These are phyloP conservation scores for Aspergillus aculeatinus DNA, from an alignment of 2,329 filamentous ascomycete genomes.

Conservation along the genomic window DNA sequence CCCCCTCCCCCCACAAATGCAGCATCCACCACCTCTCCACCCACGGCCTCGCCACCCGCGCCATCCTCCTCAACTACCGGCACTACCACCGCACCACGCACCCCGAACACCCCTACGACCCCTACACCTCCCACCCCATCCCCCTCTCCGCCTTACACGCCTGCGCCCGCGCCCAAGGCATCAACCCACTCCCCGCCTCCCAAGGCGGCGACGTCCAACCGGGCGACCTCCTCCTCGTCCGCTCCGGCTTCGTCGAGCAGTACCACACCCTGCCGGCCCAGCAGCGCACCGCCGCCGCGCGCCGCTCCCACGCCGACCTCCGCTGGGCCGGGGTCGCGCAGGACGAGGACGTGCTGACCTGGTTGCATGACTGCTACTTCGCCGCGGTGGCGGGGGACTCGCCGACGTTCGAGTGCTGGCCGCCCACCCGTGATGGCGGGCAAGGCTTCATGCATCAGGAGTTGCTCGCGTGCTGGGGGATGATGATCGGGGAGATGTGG, in stretches of 20 bases:
- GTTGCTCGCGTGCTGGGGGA: slow-evolving; percentile 45
- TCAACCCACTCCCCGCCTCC: slow-evolving; percentile 58
- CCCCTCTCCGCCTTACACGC: slow-evolving; percentile 56
- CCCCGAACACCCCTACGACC: slow-evolving; percentile 52
- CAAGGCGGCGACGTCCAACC: slow-evolving; percentile 57
- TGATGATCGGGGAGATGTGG: slow-evolving; percentile 49
- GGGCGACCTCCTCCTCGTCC: slow-evolving; percentile 66
- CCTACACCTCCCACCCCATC: slow-evolving; percentile 56
- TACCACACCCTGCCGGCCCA: slow-evolving; percentile 50
- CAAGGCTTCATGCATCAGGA: slow-evolving; percentile 41
- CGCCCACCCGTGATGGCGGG: slow-evolving; percentile 40
- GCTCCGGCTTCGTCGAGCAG: slow-evolving; percentile 62
- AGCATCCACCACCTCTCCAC: slow-evolving; percentile 46
- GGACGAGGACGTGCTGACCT: slow-evolving; percentile 58
- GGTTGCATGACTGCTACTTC: slow-evolving; percentile 70
- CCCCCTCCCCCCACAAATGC: slow-evolving; percentile 22
- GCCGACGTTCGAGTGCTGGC: slow-evolving; percentile 64
- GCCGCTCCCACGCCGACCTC: slow-evolving; percentile 39
- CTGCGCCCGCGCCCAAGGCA: slow-evolving; percentile 59
- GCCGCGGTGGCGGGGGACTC: slow-evolving; percentile 64
- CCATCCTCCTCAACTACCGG: slow-evolving; percentile 47
- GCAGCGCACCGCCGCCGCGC: slow-evolving; percentile 33
- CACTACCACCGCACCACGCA: slow-evolving; percentile 50
- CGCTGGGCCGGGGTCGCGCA: slow-evolving; percentile 53
- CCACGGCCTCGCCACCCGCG: slow-evolving; percentile 45